phyloP scores from a whole-genome alignment of 2,329 filamentous ascomycete species.

The Beauveria rudraprayagi region DNA sequence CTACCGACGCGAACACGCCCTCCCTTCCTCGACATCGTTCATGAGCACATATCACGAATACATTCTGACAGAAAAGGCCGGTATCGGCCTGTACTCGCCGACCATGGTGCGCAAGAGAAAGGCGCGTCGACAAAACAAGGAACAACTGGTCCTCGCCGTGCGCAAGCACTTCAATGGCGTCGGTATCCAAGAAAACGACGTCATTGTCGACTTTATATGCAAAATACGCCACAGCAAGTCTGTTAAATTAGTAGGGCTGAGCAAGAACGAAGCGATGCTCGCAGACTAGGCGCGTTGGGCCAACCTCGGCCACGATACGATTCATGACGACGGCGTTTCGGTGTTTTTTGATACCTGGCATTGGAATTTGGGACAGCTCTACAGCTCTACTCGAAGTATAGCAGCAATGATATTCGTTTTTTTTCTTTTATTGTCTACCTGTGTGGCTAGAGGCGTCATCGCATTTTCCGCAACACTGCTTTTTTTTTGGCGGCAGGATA shows the following conservation, averaged over 20 bases:
- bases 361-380: not conserved
- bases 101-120: conserved; percentile 63
- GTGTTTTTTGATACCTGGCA: conserved; percentile 11
- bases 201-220: conserved; percentile 73
- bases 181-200: conserved; percentile 72
- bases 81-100: conserved; percentile 64
- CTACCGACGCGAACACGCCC: conserved; percentile 66
- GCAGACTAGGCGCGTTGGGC: not conserved
- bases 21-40: conserved; percentile 65
- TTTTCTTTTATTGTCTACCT: not conserved
- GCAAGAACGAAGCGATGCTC: conserved; percentile 15
- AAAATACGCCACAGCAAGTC: conserved; percentile 41
- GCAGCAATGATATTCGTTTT: not conserved
- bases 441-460: not conserved
- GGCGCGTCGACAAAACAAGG: conserved; percentile 60
- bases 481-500: not conserved
- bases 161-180: conserved; percentile 78
- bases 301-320: not conserved
- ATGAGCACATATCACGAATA: conserved; percentile 53
- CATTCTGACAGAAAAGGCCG: conserved; percentile 51
- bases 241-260: conserved; percentile 19
- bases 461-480: not conserved
- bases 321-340: conserved; percentile 11
- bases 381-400: not conserved
- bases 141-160: conserved; percentile 62